phyloP scores from a whole-genome alignment of 1,139 yeast species.

The Yamadazyma mexicana region DNA sequence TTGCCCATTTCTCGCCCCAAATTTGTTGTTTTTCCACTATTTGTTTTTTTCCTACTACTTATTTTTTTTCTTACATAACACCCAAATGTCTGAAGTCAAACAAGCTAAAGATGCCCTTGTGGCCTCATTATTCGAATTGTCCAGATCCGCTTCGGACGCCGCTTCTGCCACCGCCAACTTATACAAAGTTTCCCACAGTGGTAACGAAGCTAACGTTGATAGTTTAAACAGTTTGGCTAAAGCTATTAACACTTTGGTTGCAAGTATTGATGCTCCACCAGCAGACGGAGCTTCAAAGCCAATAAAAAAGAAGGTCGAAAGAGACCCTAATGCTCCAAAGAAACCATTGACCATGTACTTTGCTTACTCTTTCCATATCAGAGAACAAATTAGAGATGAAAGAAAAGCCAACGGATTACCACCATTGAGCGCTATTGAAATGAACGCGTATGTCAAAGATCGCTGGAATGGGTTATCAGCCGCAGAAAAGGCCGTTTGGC shows the following conservation, averaged over 20 bases:
- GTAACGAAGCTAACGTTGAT: conserved; percentile 23
- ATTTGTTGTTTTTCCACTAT: conserved; percentile 6
- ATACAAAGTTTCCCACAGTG: conserved; percentile 51
- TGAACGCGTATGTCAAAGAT: conserved; percentile 74
- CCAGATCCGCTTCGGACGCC: conserved; percentile 79
- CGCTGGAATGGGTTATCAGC: conserved; percentile 73
- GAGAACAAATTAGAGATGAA: conserved; percentile 65
- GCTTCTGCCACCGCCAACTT: conserved; percentile 76
- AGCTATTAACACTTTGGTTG: conserved; percentile 20
- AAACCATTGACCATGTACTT: conserved; percentile 78
- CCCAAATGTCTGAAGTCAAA: conserved; percentile 35
- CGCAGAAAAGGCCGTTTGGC: conserved; percentile 74
- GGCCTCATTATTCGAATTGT: conserved; percentile 73
- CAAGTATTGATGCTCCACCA: conserved; percentile 15
- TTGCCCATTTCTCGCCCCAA: conserved; percentile 4
- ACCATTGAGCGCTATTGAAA: conserved; percentile 69
- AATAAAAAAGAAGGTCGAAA: conserved; percentile 45
- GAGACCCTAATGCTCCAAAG: conserved; percentile 63
- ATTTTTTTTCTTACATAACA: not conserved
- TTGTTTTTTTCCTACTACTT: conserved; percentile 1
- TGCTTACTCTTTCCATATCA: conserved; percentile 66
- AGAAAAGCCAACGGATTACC: conserved; percentile 59
- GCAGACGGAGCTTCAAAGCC: conserved; percentile 9
- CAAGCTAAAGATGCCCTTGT: conserved; percentile 57
- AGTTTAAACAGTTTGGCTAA: conserved; percentile 35